A percentile compares a stretch with the other conserved stretches of the same genome.
phyloP scores from a whole-genome alignment of 495 filamentous ascomycete genomes.

The Echria macrotheca region DNA sequence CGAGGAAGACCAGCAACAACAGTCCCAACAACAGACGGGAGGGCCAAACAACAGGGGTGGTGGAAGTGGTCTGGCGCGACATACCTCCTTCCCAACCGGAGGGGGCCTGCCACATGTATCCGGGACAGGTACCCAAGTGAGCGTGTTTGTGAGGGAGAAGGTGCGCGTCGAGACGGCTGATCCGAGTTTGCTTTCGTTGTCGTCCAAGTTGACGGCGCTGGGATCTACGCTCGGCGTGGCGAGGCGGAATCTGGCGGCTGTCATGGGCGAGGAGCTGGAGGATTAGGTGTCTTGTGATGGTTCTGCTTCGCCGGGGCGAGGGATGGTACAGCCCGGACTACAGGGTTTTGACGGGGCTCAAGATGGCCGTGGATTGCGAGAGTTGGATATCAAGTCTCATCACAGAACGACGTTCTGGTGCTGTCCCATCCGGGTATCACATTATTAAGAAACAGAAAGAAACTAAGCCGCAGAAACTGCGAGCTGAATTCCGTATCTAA shows the following conservation, averaged over 20 bases:
- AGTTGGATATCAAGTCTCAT: too few relatives aligned
- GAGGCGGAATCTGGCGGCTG: conserved; percentile 66
- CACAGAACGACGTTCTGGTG: too few relatives aligned
- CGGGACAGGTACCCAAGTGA: conserved; percentile 25
- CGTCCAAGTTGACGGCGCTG: conserved; percentile 79
- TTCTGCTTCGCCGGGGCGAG: too few relatives aligned
- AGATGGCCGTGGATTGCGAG: too few relatives aligned
- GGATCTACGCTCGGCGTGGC: conserved; percentile 65
- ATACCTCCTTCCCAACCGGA: conserved; percentile 2
- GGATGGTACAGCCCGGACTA: too few relatives aligned
- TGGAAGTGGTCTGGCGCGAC: neutral
- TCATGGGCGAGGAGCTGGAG: conserved; percentile 61
- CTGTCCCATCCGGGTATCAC: too few relatives aligned
- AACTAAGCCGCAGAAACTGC: neutral
- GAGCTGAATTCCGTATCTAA: neutral
- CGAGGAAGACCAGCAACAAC: neutral
- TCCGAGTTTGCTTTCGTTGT: conserved; percentile 78
- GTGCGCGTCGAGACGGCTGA: conserved; percentile 87
- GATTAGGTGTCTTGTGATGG: conserved; percentile 19
- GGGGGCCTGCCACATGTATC: neutral
- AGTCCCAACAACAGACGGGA: too few relatives aligned
- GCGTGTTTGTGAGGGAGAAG: conserved; percentile 85
- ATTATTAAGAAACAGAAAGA: too few relatives aligned
- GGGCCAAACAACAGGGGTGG: conserved; percentile 6
- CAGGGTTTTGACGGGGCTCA: neutral